Evolutionary conservation across 805 yeast genomes (phyloP), one percentile per base, ranked within the genome.

Genomic region (Brettanomyces nanus): DNA sequence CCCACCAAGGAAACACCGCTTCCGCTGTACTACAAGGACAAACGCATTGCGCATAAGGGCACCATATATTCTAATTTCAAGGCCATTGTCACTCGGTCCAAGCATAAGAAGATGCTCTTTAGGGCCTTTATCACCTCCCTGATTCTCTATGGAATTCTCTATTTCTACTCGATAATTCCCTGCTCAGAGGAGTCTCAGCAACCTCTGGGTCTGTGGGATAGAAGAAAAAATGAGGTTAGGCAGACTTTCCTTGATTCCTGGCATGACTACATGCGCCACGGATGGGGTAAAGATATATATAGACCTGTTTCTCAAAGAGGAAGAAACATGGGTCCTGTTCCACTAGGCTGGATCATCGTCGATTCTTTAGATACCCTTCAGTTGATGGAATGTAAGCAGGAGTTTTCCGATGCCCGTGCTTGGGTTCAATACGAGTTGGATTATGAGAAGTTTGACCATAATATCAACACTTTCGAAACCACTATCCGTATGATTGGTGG

Each of bases 401-500:
- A 84, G 51, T 63, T 82, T 23, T 59, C 56, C 27, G 68, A 73
- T 21, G 89, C 94, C 5, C 71, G 75, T 43, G 54, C 72, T 4
- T 89, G 95, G 95, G 81, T 89, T 35, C 68, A 71, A 34, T 62
- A 77, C 39, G 85, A 75, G 36, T 65, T 89, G 45, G 68, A 67
- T 37, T 87, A 85, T 54, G 75, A 77, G 48, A 17, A 25, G 7
- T 74, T 84, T 47, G 83, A 85, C 54, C 74, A 78, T 43, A 72
- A 72, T 26, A 92, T 85, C 30, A 86, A 81, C 53, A 79, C 86
- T 5, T 89, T 89, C 59, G 97, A 87, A 56, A 86, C 96, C n/a
- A 85, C 97, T 5, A 87, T 85, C 45, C 70, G 96, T 54, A 85
- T 89, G 94, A 63, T 89, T 19, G 97, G 97, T 31, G 97, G 97